These are phyloP conservation scores for Tricladium varicosporioides DNA, from an alignment of 2,329 filamentous ascomycete genomes.

Conservation along the genomic window DNA sequence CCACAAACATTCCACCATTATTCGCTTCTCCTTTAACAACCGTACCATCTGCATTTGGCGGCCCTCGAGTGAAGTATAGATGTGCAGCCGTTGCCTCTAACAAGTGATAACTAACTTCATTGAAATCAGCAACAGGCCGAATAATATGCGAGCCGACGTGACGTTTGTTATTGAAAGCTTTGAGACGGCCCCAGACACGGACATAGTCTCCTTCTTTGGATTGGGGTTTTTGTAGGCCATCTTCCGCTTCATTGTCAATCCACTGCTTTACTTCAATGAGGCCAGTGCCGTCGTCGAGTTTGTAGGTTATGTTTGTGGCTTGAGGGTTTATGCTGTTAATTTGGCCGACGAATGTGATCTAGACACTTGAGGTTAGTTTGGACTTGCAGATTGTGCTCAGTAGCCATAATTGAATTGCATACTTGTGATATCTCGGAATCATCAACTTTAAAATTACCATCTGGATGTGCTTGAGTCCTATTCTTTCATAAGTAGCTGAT, in stretches of 20 bases:
- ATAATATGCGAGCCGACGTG: conserved; percentile 80
- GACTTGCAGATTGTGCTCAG: not conserved
- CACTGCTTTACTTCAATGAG: conserved; percentile 88
- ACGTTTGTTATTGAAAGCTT: conserved; percentile 78
- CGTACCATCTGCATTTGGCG: conserved; percentile 38
- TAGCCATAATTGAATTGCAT: conserved; percentile 12
- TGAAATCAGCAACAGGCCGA: conserved; percentile 76
- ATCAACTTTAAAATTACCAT: conserved; percentile 82
- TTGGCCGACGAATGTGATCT: conserved; percentile 86
- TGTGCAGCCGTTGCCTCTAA: conserved; percentile 89
- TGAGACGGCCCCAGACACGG: conserved; percentile 81
- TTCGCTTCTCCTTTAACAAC: conserved; percentile 37
- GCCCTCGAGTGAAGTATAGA: conserved; percentile 75
- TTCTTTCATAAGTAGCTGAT: no score
- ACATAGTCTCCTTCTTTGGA: conserved; percentile 76
- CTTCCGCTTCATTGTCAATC: conserved; percentile 50
- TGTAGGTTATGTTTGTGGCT: conserved; percentile 88
- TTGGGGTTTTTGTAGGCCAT: conserved; percentile 45
- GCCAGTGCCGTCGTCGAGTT: conserved; percentile 92
- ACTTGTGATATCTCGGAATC: conserved; percentile 64
- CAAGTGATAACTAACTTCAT: conserved; percentile 91
- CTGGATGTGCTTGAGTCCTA: conserved; percentile 65
- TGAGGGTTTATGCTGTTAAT: conserved; percentile 84
- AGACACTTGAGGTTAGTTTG: conserved; percentile 25
- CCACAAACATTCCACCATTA: conserved; percentile 37